Base-by-base conservation (phyloP, 371 early-diverging fungal genomes). In the Capillidium heterosporum region DNA sequence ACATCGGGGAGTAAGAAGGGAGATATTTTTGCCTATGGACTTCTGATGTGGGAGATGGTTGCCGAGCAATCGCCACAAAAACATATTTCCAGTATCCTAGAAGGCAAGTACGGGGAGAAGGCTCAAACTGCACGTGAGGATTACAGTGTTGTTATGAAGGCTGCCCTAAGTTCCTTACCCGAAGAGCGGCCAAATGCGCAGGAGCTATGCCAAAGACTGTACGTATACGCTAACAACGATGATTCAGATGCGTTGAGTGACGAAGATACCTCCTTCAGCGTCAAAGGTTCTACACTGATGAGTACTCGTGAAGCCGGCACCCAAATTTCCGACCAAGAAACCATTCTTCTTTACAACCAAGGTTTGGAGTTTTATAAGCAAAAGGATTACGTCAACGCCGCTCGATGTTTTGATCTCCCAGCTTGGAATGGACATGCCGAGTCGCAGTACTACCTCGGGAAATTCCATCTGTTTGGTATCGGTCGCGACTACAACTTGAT, bases 21-120 rank as follows among this genome's bases (percentile, higher is more conserved):
- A 27, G 56, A 56, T 19, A 56, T 56, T n/a, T 56, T 27, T 32
- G 56, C 56, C 13, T 46, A 43, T 15, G 56, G 56, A 5, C 4
- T 42, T 7, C 10, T 56, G 21, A 23, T 56, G 23, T 56, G 56
- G 56, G 56, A 56, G 28, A 21, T 56, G 4, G 26, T 32, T 1
- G 11, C 46, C 13, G 43, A 32, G 15, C 19, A 31, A 35, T 19
- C n/a, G 7, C 28, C 46, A 15, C 15, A 24, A 47, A 10, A 10
- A 17, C 17, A 47, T 17, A 21, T 47, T 21, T 10, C 11, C 21
- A 47, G 21, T 19, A 17, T 47, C 8, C 8, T 24, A 17, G 21
- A 21, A 10, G 21, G 21, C 11, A 21, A 47, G 10, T 47, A 17
- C 8, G 47, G 10, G 10, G 10, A 47, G 10, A 21, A 24, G n/a